Base-by-base conservation (phyloP, 1,139 yeast species). In the Citeromyces siamensis region DNA sequence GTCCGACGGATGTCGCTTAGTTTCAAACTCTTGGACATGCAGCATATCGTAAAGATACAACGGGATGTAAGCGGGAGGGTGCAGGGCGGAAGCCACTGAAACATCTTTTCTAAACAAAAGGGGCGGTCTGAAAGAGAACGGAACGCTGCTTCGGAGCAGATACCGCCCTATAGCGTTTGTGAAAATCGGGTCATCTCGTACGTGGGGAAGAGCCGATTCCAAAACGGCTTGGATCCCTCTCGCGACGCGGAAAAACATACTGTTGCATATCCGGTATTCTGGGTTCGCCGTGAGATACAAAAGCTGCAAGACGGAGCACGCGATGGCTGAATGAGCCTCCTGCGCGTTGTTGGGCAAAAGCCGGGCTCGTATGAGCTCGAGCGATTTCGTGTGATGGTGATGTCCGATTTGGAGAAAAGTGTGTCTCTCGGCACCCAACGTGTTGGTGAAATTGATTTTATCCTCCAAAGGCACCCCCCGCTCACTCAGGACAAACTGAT, bases 31-130 rank as follows among this genome's bases (percentile, higher is more conserved):
- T 3, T 39, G 40, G 16, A 41, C 40, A 17, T 43, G 44, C 2
- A 41, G 37, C 6, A 51, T 35, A 6, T 44, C 51, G 34, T 40
- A 46, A 9, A 51, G 36, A 35, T 43, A 50, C 29, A 41, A 43
- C 2, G 55, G 55, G 31, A 46, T 48, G 32, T 42, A 51, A 26
- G 39, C 43, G 3, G 10, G 21, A 1, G 49, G 39, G 16, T 26
- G 28, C 9, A 37, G 34, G 5, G 48, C 41, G 41, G 43, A 45
- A 5, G 3, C 9, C 6, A 26, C 3, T 4, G 31, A 26, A n/a
- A n/a, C n/a, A 3, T 12, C 31, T 9, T n/a, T 8, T 8, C 17
- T 6, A 17, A 26, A 26, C 17, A 26, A 26, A 26, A 26, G 31
- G 16, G 31, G 31, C 3, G 31, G 6, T 12, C 16, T 26, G 31